Conservation (phyloP, 2,329 filamentous ascomycete genomes). For the Pseudogymnoascus verrucosus region DNA sequence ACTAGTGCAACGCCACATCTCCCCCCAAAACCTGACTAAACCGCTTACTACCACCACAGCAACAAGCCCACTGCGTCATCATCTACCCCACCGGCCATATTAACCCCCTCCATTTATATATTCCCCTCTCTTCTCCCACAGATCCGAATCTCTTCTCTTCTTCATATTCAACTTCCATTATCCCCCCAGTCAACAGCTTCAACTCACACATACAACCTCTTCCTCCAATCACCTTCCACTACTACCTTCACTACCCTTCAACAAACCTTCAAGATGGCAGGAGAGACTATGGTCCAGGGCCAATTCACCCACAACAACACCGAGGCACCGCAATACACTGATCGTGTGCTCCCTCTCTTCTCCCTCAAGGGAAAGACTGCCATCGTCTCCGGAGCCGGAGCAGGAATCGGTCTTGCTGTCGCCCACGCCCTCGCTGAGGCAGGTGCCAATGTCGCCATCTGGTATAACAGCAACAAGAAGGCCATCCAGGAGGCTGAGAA, state of each 20-base stretch:
- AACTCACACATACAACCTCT: background rate
- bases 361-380: slow-evolving; percentile 63
- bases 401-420: slow-evolving; percentile 59
- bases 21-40: background rate
- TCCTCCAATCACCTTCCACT: background rate
- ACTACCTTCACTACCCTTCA: background rate
- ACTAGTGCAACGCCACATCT: background rate
- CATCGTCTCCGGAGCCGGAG: slow-evolving; percentile 61
- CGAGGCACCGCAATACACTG: slow-evolving; percentile 34
- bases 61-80: background rate
- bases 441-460: slow-evolving; percentile 64
- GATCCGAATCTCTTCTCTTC: background rate
- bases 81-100: background rate
- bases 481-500: slow-evolving; percentile 53
- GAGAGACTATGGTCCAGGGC: slow-evolving; percentile 28
- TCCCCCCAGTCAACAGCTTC: background rate
- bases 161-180: slow-evolving; percentile 6
- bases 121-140: background rate
- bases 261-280: slow-evolving; percentile 14
- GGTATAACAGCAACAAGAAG: slow-evolving; percentile 63
- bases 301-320: slow-evolving; percentile 52
- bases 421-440: slow-evolving; percentile 60
- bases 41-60: background rate
- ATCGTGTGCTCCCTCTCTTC: slow-evolving; percentile 55
- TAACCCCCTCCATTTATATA: slow-evolving; percentile 8